phyloP scores from a whole-genome alignment of 2,329 filamentous ascomycete species.

The Diaporthe australafricana region DNA sequence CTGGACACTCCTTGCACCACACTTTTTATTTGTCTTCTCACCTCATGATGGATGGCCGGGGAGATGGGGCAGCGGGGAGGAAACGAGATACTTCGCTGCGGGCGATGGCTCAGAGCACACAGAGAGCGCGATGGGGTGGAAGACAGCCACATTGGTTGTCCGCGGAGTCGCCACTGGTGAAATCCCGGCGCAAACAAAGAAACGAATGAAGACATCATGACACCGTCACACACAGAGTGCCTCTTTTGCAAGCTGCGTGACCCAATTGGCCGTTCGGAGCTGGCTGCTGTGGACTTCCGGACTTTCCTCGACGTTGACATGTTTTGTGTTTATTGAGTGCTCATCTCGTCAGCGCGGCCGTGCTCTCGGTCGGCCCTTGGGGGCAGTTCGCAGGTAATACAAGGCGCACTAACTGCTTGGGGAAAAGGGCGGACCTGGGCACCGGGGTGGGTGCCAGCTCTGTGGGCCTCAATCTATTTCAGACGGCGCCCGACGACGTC shows the following conservation, averaged over 20 bases:
- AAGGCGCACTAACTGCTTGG: slow-evolving; percentile 14
- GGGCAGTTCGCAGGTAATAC: background rate
- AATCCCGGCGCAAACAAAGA: background rate
- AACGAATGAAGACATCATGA: slow-evolving; percentile 27
- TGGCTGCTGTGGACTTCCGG: slow-evolving; percentile 11
- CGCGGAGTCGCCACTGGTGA: slow-evolving; percentile 7
- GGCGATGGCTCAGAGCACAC: background rate
- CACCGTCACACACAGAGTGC: background rate
- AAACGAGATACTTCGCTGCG: background rate
- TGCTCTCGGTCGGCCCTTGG: slow-evolving; percentile 7
- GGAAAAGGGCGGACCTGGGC: background rate
- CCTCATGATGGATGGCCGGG: slow-evolving; percentile 24
- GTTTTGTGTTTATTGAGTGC: slow-evolving; percentile 16
- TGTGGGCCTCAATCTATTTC: slow-evolving; percentile 19
- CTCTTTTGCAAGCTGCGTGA: background rate
- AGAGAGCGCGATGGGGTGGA: background rate
- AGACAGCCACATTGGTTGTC: background rate
- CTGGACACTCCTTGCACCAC: slow-evolving; percentile 21
- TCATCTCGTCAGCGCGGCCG: slow-evolving; percentile 14
- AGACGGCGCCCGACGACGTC: slow-evolving; percentile 15
- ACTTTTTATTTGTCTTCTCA: slow-evolving; percentile 25
- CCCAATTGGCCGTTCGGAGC: background rate
- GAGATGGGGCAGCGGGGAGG: background rate
- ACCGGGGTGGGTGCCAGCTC: background rate
- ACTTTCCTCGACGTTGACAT: slow-evolving; percentile 8